Evolutionary conservation across 176 grass and related monocot genomes (phyloP).

Genomic region (Oropetium thomaeum): DNA sequence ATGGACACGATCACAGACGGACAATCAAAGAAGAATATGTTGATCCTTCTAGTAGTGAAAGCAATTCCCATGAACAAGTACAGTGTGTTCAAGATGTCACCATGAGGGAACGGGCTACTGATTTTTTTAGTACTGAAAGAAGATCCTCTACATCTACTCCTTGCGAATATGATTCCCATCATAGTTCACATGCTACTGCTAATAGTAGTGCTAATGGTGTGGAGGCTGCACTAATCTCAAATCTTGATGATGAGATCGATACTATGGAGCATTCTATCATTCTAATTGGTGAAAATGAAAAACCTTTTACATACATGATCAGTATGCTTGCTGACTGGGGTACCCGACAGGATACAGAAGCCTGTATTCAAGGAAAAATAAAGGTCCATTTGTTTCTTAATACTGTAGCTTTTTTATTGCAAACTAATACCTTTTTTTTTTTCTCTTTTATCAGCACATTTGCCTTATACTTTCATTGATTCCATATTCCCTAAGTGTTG

Average conservation of each 20-base stretch:
- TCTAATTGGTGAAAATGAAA: conserved; percentile 61
- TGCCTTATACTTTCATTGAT: conserved; percentile 3
- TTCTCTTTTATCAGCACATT: not conserved
- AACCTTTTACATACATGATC: conserved; percentile 81
- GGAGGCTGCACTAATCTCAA: conserved; percentile 27
- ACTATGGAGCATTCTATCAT: conserved; percentile 41
- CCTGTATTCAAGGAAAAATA: conserved; percentile 70
- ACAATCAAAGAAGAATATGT: conserved; percentile 24
- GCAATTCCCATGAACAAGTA: conserved; percentile 28
- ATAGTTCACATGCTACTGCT: conserved; percentile 22
- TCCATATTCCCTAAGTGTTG: conserved; percentile 4
- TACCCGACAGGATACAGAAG: conserved; percentile 39
- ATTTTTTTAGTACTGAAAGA: conserved; percentile 17
- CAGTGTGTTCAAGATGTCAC: conserved; percentile 25
- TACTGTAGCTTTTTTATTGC: conserved; percentile 9
- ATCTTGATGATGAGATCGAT: conserved; percentile 30
- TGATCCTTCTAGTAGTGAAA: conserved; percentile 8
- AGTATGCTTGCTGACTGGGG: conserved; percentile 62
- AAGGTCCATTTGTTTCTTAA: conserved; percentile 51
- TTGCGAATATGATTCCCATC: conserved; percentile 4
- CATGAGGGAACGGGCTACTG: conserved; percentile 35
- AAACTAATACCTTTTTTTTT: conserved; percentile 2
- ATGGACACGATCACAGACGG: conserved; percentile 6
- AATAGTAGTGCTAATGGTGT: conserved; percentile 25
- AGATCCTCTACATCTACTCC: conserved; percentile 21